Evolutionary conservation across 352 stramenopile species (phyloP).

Genomic region (Phytophthora pisi): DNA sequence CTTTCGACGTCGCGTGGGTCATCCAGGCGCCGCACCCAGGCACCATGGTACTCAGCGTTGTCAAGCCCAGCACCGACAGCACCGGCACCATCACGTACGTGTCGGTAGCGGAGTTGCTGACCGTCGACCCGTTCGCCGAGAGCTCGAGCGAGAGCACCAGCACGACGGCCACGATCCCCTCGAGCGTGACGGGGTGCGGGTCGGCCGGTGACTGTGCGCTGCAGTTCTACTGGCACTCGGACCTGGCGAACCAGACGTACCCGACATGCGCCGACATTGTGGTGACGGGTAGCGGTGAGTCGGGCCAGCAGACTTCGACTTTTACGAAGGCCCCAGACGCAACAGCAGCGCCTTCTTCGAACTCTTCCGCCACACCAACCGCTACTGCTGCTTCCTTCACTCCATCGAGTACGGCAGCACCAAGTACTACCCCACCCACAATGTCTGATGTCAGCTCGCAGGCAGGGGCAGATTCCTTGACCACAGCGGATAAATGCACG

Average conservation of each 20-base stretch:
- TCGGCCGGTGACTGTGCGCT: constrained; percentile 51
- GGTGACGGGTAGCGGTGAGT: constrained; percentile 32
- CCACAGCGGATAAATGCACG: constrained; percentile 22
- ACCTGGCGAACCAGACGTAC: constrained; percentile 65
- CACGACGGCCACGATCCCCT: constrained; percentile 44
- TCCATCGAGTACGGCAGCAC: neutral
- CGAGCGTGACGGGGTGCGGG: constrained; percentile 49
- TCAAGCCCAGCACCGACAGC: constrained; percentile 50
- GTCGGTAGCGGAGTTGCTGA: constrained; percentile 34
- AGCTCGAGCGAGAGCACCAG: constrained; percentile 17
- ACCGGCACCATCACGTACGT: constrained; percentile 55
- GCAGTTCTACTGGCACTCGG: constrained; percentile 72
- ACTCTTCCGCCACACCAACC: neutral
- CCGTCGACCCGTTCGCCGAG: constrained; percentile 33
- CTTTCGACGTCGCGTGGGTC: constrained; percentile 55
- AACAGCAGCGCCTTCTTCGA: neutral
- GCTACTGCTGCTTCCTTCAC: neutral
- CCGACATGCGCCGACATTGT: constrained; percentile 61
- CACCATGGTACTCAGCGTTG: constrained; percentile 56
- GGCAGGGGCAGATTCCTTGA: neutral
- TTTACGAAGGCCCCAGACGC: neutral
- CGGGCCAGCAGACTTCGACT: neutral
- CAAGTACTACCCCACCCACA: constrained; percentile 5
- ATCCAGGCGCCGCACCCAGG: constrained; percentile 67
- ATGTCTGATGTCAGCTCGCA: constrained; percentile 1